These are phyloP conservation scores for Citrullus amarus DNA, from an alignment of 306 rosid species.

Conservation along the genomic window DNA sequence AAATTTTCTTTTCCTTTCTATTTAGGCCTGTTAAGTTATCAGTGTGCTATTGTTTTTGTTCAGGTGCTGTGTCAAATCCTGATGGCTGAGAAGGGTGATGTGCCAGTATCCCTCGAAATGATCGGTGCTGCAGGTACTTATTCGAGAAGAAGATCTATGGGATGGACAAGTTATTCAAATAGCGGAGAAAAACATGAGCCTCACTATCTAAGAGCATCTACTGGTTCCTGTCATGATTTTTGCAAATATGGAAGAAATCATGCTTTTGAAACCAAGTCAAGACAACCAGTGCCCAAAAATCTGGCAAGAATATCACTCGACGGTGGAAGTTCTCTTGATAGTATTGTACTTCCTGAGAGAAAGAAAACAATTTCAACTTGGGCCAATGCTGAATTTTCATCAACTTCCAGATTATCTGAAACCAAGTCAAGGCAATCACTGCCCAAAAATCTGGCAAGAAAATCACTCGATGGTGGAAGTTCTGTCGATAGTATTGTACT, in stretches of 20 bases:
- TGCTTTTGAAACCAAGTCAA: slow-evolving; percentile 25
- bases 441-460: slow-evolving; percentile 22
- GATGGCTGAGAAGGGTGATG: slow-evolving; percentile 46
- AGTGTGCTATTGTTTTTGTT: slow-evolving; percentile 5
- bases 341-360: slow-evolving; percentile 16
- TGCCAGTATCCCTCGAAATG: slow-evolving; percentile 16
- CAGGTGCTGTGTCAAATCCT: slow-evolving; percentile 28
- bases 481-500: slow-evolving; percentile 16
- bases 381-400: too few relatives aligned
- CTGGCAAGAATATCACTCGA: slow-evolving; percentile 20
- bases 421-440: not conserved
- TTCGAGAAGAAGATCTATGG: slow-evolving; percentile 40
- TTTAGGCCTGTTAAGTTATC: not conserved
- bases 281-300: slow-evolving; percentile 20
- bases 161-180: slow-evolving; percentile 25
- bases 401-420: too few relatives aligned
- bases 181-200: slow-evolving; percentile 30
- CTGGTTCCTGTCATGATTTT: slow-evolving; percentile 83
- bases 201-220: slow-evolving; percentile 65
- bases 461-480: slow-evolving; percentile 16
- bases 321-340: slow-evolving; percentile 16
- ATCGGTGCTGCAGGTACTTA: slow-evolving; percentile 16
- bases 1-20: not conserved
- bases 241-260: slow-evolving; percentile 65
- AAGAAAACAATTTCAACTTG: slow-evolving; percentile 4